Base-by-base conservation (phyloP, 2,329 filamentous ascomycete genomes). In the Pseudogymnoascus sp. region DNA sequence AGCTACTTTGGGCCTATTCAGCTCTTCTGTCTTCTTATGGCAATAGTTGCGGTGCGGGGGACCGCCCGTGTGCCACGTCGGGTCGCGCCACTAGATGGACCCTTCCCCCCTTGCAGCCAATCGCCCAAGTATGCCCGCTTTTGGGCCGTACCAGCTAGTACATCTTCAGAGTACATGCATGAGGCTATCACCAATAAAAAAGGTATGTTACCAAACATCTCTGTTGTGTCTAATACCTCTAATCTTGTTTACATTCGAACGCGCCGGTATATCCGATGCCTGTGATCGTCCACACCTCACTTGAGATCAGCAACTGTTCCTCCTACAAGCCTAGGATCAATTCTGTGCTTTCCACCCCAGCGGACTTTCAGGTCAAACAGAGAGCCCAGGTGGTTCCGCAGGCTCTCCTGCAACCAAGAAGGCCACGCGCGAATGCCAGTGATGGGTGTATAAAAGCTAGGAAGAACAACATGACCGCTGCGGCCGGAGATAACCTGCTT, bases 401-500 rank as follows among this genome's bases (percentile, higher is more conserved):
- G 1, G 4, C 28, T 25, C 8, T 64, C 60, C 37, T 70, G 68
- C 12, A 70, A n/a, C 70, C 70, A 72, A 16, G 59, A 56, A 1
- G 70, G 70, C 70, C 69, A 71, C 38, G 60, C 67, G 7, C 70
- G 65, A n/a, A 72, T 65, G 2, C 65, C 65, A 21, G 62, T 64
- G 0, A 66, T 1, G 8, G 64, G 10, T 16, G 64, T 63, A 10
- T 65, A 33, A 8, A 25, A 3, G 5, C 69, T 74, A 0, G 86
- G 85, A 64, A 84, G 60, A 16, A 84, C 66, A 28, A 89, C 69
- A 71, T 85, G 80, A 1, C 79, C 80, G 69, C 81, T 84, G 67
- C 76, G 73, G 1, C 85, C 85, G 1, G 69, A 77, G 31, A 88
- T 67, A 12, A 90, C 82, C 69, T 86, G 82, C 60, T 78, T 73